Evolutionary conservation across 164 flowering plant species (phyloP).

Genomic region (Umbilicus rupestris): DNA sequence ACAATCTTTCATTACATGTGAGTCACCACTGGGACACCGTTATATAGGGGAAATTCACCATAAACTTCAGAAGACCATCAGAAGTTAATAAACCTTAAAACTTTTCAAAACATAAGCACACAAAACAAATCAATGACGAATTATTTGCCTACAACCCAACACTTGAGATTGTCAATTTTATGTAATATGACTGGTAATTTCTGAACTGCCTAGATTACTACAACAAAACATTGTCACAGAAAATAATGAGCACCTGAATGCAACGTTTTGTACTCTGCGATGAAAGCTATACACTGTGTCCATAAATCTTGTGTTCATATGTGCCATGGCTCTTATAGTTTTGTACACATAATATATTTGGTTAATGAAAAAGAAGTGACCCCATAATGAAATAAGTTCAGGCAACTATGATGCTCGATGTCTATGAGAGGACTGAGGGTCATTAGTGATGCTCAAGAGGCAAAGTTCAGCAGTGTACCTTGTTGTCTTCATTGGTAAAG

Average conservation of each 20-base stretch:
- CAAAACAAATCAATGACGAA: neutral
- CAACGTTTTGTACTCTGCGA: neutral
- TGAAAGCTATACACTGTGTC: neutral
- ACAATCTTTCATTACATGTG: no score
- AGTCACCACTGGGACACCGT: no score
- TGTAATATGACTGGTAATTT: no score
- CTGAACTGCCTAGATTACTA: no score
- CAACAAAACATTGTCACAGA: no score
- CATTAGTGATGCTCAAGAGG: neutral
- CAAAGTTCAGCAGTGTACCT: neutral
- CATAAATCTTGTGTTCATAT: neutral
- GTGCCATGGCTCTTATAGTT: neutral
- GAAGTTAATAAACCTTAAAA: neutral
- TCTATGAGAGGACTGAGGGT: neutral
- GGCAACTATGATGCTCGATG: neutral
- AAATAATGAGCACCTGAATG: neutral
- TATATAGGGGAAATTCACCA: no score
- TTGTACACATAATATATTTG: neutral
- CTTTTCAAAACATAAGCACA: no score
- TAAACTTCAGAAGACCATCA: neutral
- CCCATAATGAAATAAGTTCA: neutral
- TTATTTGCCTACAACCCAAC: neutral
- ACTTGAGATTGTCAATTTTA: no score
- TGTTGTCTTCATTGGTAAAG: constrained; percentile 6
- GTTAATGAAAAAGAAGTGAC: neutral